Base-by-base conservation (phyloP, 2,329 filamentous ascomycete genomes). In the Fusarium nanum region DNA sequence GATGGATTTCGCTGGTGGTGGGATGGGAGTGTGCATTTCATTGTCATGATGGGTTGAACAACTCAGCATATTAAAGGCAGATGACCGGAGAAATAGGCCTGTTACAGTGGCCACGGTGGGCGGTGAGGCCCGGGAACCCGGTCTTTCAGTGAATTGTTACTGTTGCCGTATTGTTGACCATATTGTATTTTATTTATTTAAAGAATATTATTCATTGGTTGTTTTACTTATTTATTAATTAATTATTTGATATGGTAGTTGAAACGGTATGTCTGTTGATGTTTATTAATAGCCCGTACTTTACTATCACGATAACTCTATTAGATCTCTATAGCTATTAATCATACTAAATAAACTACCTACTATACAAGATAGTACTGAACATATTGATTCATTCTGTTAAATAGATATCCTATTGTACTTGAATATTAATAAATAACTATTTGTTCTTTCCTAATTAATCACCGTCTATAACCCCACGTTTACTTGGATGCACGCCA, bases 51-150 rank as follows among this genome's bases (percentile, higher is more conserved):
- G 67, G 63, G 63, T 63, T 65, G 73, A 68, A 77, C 78, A 80
- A 62, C 78, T 80, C 78, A 80, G 76, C 78, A 78, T 52, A 69
- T 72, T 67, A 61, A 50, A 64, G 65, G 77, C 78, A 80, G 78
- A 80, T 80, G 78, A 80, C 78, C 78, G 25, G 28, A 46, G 57
- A 60, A 60, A 44, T 30, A 53, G 68, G 52, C 64, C 67, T 71
- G 52, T 60, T 65, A 46, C 37, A 70, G 67, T 28, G 68, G 22
- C 67, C 68, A 40, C 27, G 22, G 62, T 69, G 61, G 70, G 72
- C 70, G 70, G 72, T 73, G 70, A 73, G 68, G 72, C 56, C 72
- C 62, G 68, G 65, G 60, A 65, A 68, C 56, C 64, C 72, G 72
- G 72, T 69, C 62, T 53, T 22, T 53, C 8, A 14, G 49, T 34